Base-by-base conservation (phyloP, 768 basidiomycete genomes). In the Russula sp. region DNA sequence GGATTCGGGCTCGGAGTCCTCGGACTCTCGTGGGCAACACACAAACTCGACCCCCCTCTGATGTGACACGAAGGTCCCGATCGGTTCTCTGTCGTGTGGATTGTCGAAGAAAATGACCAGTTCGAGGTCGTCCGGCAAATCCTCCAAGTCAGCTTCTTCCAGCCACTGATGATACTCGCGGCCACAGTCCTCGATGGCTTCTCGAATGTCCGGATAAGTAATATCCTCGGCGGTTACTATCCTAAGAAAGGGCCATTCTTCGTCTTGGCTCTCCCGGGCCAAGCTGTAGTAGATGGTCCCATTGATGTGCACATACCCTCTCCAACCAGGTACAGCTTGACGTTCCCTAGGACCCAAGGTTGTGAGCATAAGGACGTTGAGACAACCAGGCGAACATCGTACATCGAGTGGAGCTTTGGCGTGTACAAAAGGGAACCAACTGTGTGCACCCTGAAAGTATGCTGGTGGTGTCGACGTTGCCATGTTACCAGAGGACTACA, bases 61-160 rank as follows among this genome's bases (percentile, higher is more conserved):
- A 39, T 53, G 13, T 32, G 61, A 62, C 16, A 62, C 6, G 50
- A 62, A 62, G 42, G 11, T 52, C 20, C 39, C 61, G 44, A 62
- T 39, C 1, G 55, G 49, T 8, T 40, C 37, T 32, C 50, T 56
- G 27, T 13, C 3, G 2, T 37, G 18, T 5, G 27, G 42, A 32
- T 57, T n/a, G 13, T 27, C 34, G n/a, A 62, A 62, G 22, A 42
- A 34, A 35, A 62, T 35, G 34, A 52, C 37, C 49, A 52, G 42
- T 45, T 63, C 62, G 39, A 57, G 55, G 51, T 57, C 56, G 34
- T 57, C 44, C 44, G 50, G 56, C 18, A 57, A 5, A 45, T 57
- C 62, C n/a, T 57, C 55, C 40, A 63, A 13, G 40, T 53, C 50
- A 6, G 62, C 62, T 27, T 63, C 62, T 57, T 57, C 62, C 13